These are phyloP conservation scores for Wickerhamiella galacta DNA, from an alignment of 805 yeast genomes.

Conservation along the genomic window DNA sequence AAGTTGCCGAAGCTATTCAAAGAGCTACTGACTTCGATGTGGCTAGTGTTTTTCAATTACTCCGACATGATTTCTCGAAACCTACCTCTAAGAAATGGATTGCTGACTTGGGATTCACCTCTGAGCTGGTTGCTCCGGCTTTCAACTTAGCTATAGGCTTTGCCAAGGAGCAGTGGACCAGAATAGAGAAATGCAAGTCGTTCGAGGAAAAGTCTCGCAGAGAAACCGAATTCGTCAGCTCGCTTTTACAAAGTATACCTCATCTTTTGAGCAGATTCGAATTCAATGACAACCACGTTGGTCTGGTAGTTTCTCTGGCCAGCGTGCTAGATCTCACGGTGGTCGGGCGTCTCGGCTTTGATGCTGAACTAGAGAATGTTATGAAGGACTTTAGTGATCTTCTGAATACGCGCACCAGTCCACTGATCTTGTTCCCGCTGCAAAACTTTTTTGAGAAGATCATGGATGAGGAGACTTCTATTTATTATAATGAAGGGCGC, in stretches of 20 bases:
- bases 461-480: too few relatives aligned
- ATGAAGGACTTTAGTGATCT: too few relatives aligned
- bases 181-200: background rate
- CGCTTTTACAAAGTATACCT: background rate
- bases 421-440: too few relatives aligned
- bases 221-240: background rate
- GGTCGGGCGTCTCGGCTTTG: constrained; percentile 3
- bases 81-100: background rate
- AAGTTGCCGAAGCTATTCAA: too few relatives aligned
- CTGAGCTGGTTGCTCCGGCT: background rate
- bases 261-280: background rate
- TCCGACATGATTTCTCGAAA: background rate
- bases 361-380: too few relatives aligned
- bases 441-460: too few relatives aligned
- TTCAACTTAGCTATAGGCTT: background rate
- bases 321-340: background rate
- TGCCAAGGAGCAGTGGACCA: background rate
- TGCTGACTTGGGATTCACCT: background rate
- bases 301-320: background rate
- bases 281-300: background rate
- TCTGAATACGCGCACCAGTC: too few relatives aligned
- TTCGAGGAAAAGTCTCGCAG: background rate
- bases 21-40: too few relatives aligned
- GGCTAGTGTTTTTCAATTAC: too few relatives aligned
- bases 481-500: too few relatives aligned